Evolutionary conservation across 1,284 basidiomycete species (phyloP).

Genomic region (Peniophora sp.): DNA sequence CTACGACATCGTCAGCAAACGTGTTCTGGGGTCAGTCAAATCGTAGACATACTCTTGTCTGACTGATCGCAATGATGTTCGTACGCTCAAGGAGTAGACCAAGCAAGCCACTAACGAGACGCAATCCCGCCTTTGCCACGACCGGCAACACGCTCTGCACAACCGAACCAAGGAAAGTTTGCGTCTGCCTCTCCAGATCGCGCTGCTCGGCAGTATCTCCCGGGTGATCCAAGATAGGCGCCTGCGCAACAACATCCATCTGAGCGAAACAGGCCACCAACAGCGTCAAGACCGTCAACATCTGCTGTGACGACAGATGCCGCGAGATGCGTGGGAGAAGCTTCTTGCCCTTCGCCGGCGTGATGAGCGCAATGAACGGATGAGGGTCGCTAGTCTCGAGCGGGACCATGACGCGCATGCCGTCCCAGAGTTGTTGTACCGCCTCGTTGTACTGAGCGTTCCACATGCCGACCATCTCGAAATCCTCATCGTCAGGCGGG

Average conservation of each 20-base stretch:
- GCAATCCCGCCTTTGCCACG: constrained; percentile 71
- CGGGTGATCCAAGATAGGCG: constrained; percentile 61
- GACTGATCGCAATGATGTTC: constrained; percentile 65
- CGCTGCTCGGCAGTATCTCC: constrained; percentile 57
- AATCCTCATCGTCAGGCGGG: constrained; percentile 48
- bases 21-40: constrained; percentile 3
- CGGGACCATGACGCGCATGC: constrained; percentile 81
- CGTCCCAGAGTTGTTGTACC: constrained; percentile 74
- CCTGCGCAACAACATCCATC: constrained; percentile 81
- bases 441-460: constrained; percentile 51
- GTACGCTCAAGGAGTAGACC: constrained; percentile 81
- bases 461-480: constrained; percentile 50
- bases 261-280: constrained; percentile 92
- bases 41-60: constrained; percentile 59
- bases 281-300: constrained; percentile 84
- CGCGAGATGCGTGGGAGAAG: constrained; percentile 86
- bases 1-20: constrained; percentile 28
- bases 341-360: constrained; percentile 88
- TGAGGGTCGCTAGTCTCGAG: constrained; percentile 92
- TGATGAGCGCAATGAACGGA: constrained; percentile 91
- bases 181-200: constrained; percentile 84
- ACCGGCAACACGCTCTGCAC: constrained; percentile 83
- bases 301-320: constrained; percentile 75
- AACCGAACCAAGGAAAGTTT: constrained; percentile 82
- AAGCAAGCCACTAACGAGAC: constrained; percentile 82